Percentiles rank a stretch among this genome's conserved stretches.
Evolutionary conservation across 768 basidiomycete species (phyloP).

Genomic region (Termitomyces sp.): DNA sequence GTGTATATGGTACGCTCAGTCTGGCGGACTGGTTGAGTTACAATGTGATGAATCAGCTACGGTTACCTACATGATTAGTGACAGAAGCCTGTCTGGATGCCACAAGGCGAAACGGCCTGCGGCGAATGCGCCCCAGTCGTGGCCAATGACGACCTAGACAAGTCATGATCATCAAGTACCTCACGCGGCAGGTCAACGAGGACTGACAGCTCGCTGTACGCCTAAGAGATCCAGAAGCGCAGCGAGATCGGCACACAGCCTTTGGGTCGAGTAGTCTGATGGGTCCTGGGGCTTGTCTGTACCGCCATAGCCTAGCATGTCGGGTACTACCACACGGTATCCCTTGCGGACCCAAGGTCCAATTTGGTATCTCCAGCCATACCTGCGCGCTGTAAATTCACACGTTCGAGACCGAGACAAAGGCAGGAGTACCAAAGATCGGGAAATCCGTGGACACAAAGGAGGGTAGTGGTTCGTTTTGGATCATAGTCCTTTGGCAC

Average conservation of each 20-base stretch:
- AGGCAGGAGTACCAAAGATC: constrained; percentile 44
- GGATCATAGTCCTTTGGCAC: constrained; percentile 41
- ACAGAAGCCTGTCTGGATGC: constrained; percentile 60
- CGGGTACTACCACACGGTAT: constrained; percentile 59
- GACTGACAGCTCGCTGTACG: constrained; percentile 51
- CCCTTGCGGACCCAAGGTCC: constrained; percentile 61
- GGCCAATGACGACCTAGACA: constrained; percentile 61
- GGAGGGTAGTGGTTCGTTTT: constrained; percentile 43
- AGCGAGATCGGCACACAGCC: constrained; percentile 57
- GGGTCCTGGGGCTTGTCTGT: constrained; percentile 59
- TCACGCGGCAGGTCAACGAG: neutral
- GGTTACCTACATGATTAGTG: constrained; percentile 54
- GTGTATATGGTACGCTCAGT: constrained; percentile 63
- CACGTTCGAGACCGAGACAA: neutral
- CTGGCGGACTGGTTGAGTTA: constrained; percentile 28
- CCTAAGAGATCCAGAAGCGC: constrained; percentile 59
- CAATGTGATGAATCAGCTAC: neutral
- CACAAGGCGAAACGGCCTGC: constrained; percentile 69
- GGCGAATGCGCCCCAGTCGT: constrained; percentile 76
- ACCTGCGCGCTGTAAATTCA: constrained; percentile 36
- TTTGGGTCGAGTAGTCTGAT: constrained; percentile 56
- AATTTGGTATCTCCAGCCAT: constrained; percentile 76
- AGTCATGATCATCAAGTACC: neutral
- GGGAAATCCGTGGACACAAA: constrained; percentile 83
- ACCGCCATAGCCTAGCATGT: constrained; percentile 65